phyloP scores from a whole-genome alignment of 495 filamentous ascomycete genomes.

The Oidiodendron maius region DNA sequence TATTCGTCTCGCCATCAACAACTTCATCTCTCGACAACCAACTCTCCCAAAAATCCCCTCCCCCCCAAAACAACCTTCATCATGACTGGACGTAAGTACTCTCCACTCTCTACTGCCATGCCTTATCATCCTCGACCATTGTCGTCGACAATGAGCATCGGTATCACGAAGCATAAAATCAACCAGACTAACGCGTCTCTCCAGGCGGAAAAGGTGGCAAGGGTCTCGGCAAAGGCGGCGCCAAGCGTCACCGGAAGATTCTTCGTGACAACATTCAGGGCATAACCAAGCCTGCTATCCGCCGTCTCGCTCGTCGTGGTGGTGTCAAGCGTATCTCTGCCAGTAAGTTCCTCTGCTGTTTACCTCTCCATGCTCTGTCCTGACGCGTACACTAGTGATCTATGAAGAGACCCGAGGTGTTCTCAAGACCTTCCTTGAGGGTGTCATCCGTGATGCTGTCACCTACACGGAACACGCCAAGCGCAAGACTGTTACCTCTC shows the following conservation, averaged over 20 bases:
- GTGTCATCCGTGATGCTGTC: constrained; percentile 98
- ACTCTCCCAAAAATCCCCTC: constrained; percentile 2
- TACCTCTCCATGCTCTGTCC: background rate
- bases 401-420: constrained; percentile 99
- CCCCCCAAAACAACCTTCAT: constrained; percentile 12
- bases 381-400: constrained; percentile 54
- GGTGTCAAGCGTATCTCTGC: constrained; percentile 99
- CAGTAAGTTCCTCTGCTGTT: constrained; percentile 28
- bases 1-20: constrained; percentile 4
- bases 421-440: constrained; percentile 99
- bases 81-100: constrained; percentile 26
- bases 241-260: constrained; percentile 99
- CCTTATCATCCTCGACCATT: background rate
- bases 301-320: constrained; percentile 98
- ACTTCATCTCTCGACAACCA: constrained; percentile 10
- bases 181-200: constrained; percentile 21
- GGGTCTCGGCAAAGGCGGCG: constrained; percentile 79
- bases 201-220: constrained; percentile 94
- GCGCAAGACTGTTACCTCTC: constrained; percentile 82
- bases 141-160: background rate
- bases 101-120: background rate
- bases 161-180: constrained; percentile 4
- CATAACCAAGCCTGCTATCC: constrained; percentile 99
- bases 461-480: constrained; percentile 65
- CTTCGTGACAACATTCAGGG: constrained; percentile 99